Evolutionary conservation across 257 asterid species (phyloP).

Genomic region (Hygrophila difformis): DNA sequence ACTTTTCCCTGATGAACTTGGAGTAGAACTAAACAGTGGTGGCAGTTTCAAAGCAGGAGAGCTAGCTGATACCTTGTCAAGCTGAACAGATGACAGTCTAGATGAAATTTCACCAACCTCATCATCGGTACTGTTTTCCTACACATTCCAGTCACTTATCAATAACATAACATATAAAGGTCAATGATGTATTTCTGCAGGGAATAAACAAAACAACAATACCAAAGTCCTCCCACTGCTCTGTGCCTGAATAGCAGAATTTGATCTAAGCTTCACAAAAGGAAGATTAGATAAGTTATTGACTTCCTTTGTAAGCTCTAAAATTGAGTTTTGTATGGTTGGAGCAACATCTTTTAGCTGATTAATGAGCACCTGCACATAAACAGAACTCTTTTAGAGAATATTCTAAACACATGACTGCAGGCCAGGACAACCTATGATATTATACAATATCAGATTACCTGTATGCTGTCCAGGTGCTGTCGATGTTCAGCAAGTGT

Average conservation of each 20-base stretch:
- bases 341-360: constrained; percentile 98
- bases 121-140: constrained; percentile 68
- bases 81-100: constrained; percentile 69
- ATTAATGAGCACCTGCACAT: constrained; percentile 82
- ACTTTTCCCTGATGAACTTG: constrained; percentile 79
- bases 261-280: constrained; percentile 54
- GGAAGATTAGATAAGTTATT: constrained; percentile 48
- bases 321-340: constrained; percentile 75
- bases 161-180: too few relatives aligned
- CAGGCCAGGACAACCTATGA: constrained; percentile 10
- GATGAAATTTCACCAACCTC: constrained; percentile 71
- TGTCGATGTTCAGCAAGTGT: constrained; percentile 88
- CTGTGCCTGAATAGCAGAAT: constrained; percentile 64
- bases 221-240: constrained; percentile 75
- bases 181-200: too few relatives aligned
- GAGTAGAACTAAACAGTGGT: constrained; percentile 84
- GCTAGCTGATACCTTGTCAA: constrained; percentile 68
- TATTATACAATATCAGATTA: constrained; percentile 21
- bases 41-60: constrained; percentile 88
- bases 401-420: not conserved
- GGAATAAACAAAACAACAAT: constrained; percentile 10
- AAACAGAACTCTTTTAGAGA: constrained; percentile 15
- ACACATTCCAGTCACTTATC: constrained; percentile 20
- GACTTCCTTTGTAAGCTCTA: constrained; percentile 87
- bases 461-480: constrained; percentile 98